phyloP scores from a whole-genome alignment of 192 early-diverging fungal species.

The Lunasporangiospora selenospora region DNA sequence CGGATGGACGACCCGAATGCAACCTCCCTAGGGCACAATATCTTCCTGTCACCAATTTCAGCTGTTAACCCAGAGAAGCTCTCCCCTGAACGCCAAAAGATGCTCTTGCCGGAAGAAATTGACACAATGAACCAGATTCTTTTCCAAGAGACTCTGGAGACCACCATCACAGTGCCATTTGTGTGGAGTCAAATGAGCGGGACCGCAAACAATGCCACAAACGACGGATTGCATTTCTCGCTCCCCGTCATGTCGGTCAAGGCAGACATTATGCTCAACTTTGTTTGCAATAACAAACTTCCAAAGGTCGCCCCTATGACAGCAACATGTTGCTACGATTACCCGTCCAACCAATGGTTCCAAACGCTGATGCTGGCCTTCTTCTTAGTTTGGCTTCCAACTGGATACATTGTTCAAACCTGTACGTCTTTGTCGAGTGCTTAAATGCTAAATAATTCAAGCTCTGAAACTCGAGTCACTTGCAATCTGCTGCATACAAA shows the following conservation, averaged over 20 bases:
- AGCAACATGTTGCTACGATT: constrained; percentile 67
- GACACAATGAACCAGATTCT: constrained; percentile 64
- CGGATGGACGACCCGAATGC: constrained; percentile 5
- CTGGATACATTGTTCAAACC: constrained; percentile 29
- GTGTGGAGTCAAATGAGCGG: constrained; percentile 59
- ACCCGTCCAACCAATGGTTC: constrained; percentile 54
- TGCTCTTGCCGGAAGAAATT: constrained; percentile 54
- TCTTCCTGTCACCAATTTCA: constrained; percentile 48
- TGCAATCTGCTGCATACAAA: no score
- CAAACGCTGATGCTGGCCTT: constrained; percentile 46
- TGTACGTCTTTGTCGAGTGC: no score
- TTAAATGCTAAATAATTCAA: no score
- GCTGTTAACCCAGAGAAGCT: constrained; percentile 57
- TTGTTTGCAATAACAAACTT: constrained; percentile 60
- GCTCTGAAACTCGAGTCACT: no score
- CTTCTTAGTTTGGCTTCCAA: constrained; percentile 51
- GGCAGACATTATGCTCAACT: constrained; percentile 67
- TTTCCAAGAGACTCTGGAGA: constrained; percentile 3
- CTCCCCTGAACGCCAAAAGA: constrained; percentile 48
- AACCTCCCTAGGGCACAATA: constrained; percentile 18
- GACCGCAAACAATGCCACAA: constrained; percentile 49
- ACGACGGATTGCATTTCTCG: constrained; percentile 77
- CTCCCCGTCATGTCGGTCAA: constrained; percentile 53
- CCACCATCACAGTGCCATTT: constrained; percentile 52
- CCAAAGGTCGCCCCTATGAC: constrained; percentile 54